Evolutionary conservation across 371 early-diverging fungal species (phyloP), one percentile per base, ranked within the genome.

Genomic region (Batrachochytrium dendrobatidis): DNA sequence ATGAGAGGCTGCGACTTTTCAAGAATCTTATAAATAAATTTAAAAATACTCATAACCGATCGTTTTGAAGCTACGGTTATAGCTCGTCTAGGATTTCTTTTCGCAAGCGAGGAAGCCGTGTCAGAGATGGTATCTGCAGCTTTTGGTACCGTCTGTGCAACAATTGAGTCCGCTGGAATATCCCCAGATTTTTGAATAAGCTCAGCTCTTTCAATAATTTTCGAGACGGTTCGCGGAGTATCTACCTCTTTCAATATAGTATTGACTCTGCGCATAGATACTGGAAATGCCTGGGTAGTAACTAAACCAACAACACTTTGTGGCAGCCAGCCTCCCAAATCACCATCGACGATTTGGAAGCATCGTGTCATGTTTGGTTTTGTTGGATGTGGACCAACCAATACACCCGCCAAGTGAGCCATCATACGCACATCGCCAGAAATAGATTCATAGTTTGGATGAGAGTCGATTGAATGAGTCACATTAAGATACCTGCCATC

Each of bases 251-350:
- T 43, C 56, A 68, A 34, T 24, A 55, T 48, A n/a, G 34, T 60
- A 39, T 67, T 67, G 7, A 52, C 65, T 44, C 60, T 62, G 31
- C 63, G 31, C 68, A 71, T 67, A 30, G 60, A 56, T 10, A 60
- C 39, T 17, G 66, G 65, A 20, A 69, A 57, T 30, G 67, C 67
- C 45, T 73, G 63, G 5, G 65, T 66, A 6, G 70, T 65, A n/a
- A 73, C 67, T 52, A 71, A 28, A 32, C 43, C 43, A 10, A 74
- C 68, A 25, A 74, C 58, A 30, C 58, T 44, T 34, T 60, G 58
- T 10, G 74, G 74, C 43, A 74, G 50, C 67, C 66, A 71, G 33
- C 75, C 75, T 20, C 67, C 67, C 22, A 75, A 57, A 59, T 75
- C 72, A 26, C 75, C 75, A 53, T 72, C 69, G 24, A 70, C 64